Conservation (phyloP, 2,329 filamentous ascomycete genomes). For the Nemania sp. region DNA sequence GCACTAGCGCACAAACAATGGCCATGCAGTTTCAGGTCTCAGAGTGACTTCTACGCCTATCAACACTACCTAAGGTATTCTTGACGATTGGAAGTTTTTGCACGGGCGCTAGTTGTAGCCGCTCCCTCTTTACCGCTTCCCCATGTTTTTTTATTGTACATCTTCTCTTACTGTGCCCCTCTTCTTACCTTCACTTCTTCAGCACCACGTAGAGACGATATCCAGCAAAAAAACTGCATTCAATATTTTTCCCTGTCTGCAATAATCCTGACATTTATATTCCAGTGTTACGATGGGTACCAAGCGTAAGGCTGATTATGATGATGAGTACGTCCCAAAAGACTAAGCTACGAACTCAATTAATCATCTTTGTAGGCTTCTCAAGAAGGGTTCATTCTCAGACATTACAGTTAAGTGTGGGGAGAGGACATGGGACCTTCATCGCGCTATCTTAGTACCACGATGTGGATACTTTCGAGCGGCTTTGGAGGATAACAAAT, state of each 20-base stretch:
- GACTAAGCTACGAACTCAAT: background rate
- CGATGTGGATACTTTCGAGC: constrained; percentile 31
- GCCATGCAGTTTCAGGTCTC: too few species aligned
- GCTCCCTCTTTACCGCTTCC: background rate
- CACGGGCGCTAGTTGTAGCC: too few species aligned
- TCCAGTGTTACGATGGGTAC: background rate
- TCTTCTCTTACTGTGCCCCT: too few species aligned
- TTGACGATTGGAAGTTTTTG: too few species aligned
- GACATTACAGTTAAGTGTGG: constrained; percentile 32
- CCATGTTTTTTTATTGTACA: background rate
- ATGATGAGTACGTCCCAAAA: background rate
- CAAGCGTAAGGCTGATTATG: background rate
- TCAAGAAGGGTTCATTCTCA: background rate
- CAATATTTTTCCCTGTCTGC: background rate
- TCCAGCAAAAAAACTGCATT: background rate
- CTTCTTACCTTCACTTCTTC: background rate
- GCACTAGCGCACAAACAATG: background rate
- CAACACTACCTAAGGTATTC: too few species aligned
- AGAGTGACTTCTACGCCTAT: too few species aligned
- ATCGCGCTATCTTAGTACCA: constrained; percentile 24
- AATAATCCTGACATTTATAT: background rate
- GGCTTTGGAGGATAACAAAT: background rate
- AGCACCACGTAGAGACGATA: background rate
- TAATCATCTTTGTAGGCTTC: background rate
- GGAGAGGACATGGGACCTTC: constrained; percentile 28